phyloP scores from a whole-genome alignment of 805 yeast genomes.

The Jamesozyma lodderae region DNA sequence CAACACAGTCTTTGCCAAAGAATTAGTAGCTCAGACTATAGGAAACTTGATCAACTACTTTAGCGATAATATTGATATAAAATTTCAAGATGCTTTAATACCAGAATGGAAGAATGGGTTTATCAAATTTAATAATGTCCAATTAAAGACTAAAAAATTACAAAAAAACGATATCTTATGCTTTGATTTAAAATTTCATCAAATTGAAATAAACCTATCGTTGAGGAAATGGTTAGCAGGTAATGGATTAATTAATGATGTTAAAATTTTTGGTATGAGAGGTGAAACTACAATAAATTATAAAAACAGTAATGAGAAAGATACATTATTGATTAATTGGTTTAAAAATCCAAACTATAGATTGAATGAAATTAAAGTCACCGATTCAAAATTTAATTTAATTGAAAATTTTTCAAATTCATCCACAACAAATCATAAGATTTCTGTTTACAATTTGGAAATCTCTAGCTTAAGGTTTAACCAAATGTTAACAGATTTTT shows the following conservation, averaged over 20 bases:
- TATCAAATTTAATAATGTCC: slow-evolving; percentile 70
- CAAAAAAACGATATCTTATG: slow-evolving; percentile 38
- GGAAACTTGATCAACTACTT: slow-evolving; percentile 66
- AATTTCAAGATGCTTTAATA: slow-evolving; percentile 81
- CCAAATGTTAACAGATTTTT: slow-evolving; percentile 53
- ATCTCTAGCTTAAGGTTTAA: slow-evolving; percentile 50
- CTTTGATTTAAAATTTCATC: slow-evolving; percentile 72
- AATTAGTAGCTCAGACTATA: slow-evolving; percentile 67
- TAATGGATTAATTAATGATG: slow-evolving; percentile 69
- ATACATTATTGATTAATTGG: slow-evolving; percentile 20
- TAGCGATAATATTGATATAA: slow-evolving; percentile 60
- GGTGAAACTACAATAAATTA: slow-evolving; percentile 47
- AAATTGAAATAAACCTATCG: slow-evolving; percentile 68
- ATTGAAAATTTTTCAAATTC: slow-evolving; percentile 15
- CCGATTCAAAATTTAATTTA: slow-evolving; percentile 24
- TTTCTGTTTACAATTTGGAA: slow-evolving; percentile 58
- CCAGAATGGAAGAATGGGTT: slow-evolving; percentile 89
- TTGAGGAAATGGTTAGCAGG: slow-evolving; percentile 83
- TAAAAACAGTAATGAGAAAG: slow-evolving; percentile 33
- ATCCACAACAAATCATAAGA: slow-evolving; percentile 18
- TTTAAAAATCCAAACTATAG: slow-evolving; percentile 33
- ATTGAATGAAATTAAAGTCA: slow-evolving; percentile 35
- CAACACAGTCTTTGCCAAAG: slow-evolving; percentile 83
- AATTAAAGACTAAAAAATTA: slow-evolving; percentile 39
- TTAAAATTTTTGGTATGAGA: slow-evolving; percentile 71